These are phyloP conservation scores for Xerocomus spinulosus DNA, from an alignment of 768 basidiomycete species.

Conservation along the genomic window DNA sequence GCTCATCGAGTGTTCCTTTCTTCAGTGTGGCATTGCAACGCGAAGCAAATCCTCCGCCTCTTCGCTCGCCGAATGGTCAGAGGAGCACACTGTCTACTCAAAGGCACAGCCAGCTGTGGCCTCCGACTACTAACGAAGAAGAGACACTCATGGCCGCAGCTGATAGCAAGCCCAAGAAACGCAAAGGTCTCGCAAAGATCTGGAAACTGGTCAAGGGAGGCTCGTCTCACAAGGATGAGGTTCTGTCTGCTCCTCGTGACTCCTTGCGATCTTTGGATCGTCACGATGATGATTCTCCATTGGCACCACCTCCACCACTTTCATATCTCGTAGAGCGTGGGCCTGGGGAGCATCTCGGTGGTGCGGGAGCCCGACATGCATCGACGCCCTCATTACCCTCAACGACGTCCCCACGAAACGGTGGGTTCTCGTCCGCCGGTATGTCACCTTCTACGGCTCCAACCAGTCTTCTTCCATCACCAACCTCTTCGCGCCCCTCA, in stretches of 20 bases:
- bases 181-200: conserved; percentile 71
- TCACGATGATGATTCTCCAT: conserved; percentile 65
- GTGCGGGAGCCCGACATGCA: conserved; percentile 46
- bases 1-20: conserved; percentile 8
- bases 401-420: conserved; percentile 50
- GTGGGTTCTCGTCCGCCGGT: conserved; percentile 50
- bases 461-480: conserved; percentile 71
- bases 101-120: conserved; percentile 54
- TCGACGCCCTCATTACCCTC: conserved; percentile 70
- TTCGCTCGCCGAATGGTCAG: conserved; percentile 34
- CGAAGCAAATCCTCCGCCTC: conserved; percentile 40
- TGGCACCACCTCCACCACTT: conserved; percentile 87
- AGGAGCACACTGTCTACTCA: conserved; percentile 31
- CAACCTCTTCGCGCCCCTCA: conserved; percentile 65
- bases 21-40: conserved; percentile 73
- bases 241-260: conserved; percentile 25
- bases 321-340: conserved; percentile 73
- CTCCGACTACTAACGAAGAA: conserved; percentile 35
- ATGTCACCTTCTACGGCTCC: conserved; percentile 73
- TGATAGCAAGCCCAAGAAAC: conserved; percentile 61
- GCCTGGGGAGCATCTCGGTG: conserved; percentile 48
- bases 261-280: conserved; percentile 37
- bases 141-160: conserved; percentile 17
- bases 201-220: conserved; percentile 72
- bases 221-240: conserved; percentile 39